These are phyloP conservation scores for Diaporthe batatas DNA, from an alignment of 2,329 filamentous ascomycete species.

Conservation along the genomic window DNA sequence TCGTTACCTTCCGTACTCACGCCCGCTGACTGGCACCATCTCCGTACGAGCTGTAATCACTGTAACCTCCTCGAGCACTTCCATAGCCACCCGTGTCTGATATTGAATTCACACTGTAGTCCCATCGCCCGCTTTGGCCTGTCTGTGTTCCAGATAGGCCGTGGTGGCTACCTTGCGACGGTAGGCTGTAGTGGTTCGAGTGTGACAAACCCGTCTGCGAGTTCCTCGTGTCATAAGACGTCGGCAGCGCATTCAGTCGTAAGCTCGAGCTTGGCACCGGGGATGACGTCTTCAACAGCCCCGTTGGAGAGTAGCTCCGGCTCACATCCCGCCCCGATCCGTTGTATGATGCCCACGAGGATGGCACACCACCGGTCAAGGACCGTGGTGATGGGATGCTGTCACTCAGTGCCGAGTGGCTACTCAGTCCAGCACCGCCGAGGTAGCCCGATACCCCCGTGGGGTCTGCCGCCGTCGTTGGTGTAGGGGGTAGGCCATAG, in stretches of 20 bases:
- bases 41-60: constrained; percentile 41
- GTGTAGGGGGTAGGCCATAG: constrained; percentile 62
- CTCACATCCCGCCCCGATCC: constrained; percentile 36
- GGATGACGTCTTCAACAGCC: constrained; percentile 40
- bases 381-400: constrained; percentile 41
- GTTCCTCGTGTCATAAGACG: constrained; percentile 40
- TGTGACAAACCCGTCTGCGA: constrained; percentile 32
- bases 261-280: constrained; percentile 38
- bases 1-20: constrained; percentile 32
- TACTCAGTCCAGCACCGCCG: constrained; percentile 53
- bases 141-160: constrained; percentile 34
- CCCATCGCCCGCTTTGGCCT: constrained; percentile 39
- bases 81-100: constrained; percentile 41
- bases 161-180: constrained; percentile 39
- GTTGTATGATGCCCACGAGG: constrained; percentile 39
- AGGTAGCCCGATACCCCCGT: constrained; percentile 56
- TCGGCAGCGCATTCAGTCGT: constrained; percentile 39
- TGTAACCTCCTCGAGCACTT: constrained; percentile 38
- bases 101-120: constrained; percentile 43
- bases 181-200: constrained; percentile 39
- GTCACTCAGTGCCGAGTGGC: constrained; percentile 60
- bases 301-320: constrained; percentile 39
- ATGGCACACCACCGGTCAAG: constrained; percentile 39
- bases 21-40: constrained; percentile 42
- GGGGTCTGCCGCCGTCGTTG: constrained; percentile 54